Conservation (phyloP, 108 stramenopile species). For the Nitzschia sp. region DNA sequence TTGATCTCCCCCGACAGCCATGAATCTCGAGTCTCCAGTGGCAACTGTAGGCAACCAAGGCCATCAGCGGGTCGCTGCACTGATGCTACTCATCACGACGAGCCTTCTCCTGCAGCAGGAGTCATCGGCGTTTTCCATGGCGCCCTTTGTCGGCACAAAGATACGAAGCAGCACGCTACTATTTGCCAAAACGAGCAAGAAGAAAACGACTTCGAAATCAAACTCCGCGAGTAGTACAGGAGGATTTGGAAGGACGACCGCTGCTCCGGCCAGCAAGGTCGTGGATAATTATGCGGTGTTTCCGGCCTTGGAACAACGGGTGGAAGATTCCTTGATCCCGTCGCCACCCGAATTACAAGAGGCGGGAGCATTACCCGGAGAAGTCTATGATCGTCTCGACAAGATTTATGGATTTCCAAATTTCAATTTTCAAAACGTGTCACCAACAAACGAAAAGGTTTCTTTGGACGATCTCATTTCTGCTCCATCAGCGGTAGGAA, state of each 20-base stretch:
- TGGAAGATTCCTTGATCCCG: slow-evolving; percentile 59
- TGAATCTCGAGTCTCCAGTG: too few species aligned
- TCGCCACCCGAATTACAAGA: slow-evolving; percentile 32
- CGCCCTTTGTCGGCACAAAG: too few species aligned
- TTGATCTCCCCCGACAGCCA: too few species aligned
- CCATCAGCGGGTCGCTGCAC: too few species aligned
- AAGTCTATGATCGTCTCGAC: slow-evolving; percentile 81
- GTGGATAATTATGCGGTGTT: slow-evolving; percentile 53
- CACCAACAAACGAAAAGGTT: slow-evolving; percentile 8
- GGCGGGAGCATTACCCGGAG: slow-evolving; percentile 45
- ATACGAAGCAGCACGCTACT: too few species aligned
- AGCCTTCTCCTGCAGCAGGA: too few species aligned
- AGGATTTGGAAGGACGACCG: slow-evolving; percentile 23
- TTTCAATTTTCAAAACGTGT: slow-evolving; percentile 64
- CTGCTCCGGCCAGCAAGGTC: neutral
- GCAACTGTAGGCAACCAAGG: too few species aligned
- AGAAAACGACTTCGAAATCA: neutral
- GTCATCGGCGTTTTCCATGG: too few species aligned
- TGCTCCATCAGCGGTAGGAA: neutral
- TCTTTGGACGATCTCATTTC: slow-evolving; percentile 62
- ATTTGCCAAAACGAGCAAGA: neutral
- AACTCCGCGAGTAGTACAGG: slow-evolving; percentile 1
- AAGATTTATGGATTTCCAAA: slow-evolving; percentile 81
- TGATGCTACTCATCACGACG: too few species aligned
- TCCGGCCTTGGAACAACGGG: slow-evolving; percentile 63